A percentile compares a stretch with the other conserved stretches of the same genome.
Conservation (phyloP, 352 stramenopile species). For the Plasmopara halstedii region DNA sequence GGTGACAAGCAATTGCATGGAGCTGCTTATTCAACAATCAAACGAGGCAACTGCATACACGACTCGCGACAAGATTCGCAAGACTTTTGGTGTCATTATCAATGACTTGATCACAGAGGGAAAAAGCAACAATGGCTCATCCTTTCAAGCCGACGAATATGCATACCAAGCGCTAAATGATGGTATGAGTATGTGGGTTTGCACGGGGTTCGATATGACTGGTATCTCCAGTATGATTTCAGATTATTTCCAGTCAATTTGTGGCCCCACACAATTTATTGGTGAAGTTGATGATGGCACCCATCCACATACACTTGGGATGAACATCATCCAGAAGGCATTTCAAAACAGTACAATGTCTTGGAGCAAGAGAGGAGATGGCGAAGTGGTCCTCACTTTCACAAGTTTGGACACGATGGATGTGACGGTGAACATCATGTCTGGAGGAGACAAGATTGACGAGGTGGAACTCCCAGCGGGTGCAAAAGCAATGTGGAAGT, state of each 20-base stretch:
- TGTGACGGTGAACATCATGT: slow-evolving; percentile 39
- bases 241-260: slow-evolving; percentile 28
- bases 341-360: slow-evolving; percentile 31
- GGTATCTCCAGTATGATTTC: slow-evolving; percentile 19
- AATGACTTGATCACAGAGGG: slow-evolving; percentile 18
- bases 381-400: slow-evolving; percentile 34
- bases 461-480: slow-evolving; percentile 33
- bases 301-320: slow-evolving; percentile 27
- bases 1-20: slow-evolving; percentile 26
- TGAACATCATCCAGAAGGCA: slow-evolving; percentile 29
- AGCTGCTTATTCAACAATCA: slow-evolving; percentile 14
- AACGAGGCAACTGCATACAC: slow-evolving; percentile 12
- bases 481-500: slow-evolving; percentile 27
- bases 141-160: slow-evolving; percentile 7
- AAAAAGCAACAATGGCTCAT: slow-evolving; percentile 16
- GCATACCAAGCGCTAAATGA: slow-evolving; percentile 10
- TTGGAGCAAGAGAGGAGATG: slow-evolving; percentile 37
- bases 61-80: slow-evolving; percentile 17
- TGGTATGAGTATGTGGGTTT: slow-evolving; percentile 9
- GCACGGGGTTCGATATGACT: slow-evolving; percentile 16
- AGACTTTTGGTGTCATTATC: slow-evolving; percentile 19
- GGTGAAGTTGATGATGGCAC: slow-evolving; percentile 38
- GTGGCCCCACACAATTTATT: slow-evolving; percentile 23
- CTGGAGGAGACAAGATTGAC: slow-evolving; percentile 27
- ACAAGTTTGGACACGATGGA: slow-evolving; percentile 35